Evolutionary conservation across 306 rosid species (phyloP).

Genomic region (Pyrus pyrifolia): DNA sequence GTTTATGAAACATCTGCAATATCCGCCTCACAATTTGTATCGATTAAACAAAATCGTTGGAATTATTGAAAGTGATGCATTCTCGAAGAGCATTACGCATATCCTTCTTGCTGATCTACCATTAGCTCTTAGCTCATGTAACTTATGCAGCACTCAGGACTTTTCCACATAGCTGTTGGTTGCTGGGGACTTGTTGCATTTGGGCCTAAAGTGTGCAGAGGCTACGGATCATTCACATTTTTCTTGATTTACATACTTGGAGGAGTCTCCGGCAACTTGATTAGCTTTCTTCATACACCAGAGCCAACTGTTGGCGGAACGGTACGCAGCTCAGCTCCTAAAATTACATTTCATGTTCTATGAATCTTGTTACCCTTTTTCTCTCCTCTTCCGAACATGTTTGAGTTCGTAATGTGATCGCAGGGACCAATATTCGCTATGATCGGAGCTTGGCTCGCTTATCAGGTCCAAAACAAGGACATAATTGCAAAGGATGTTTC

Average conservation of each 20-base stretch:
- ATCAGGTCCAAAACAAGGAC: slow-evolving; percentile 68
- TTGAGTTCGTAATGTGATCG: background rate
- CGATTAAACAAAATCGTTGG: too few species aligned
- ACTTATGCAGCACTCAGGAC: slow-evolving; percentile 67
- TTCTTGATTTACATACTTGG: slow-evolving; percentile 76
- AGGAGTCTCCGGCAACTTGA: slow-evolving; percentile 82
- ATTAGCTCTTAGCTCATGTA: background rate
- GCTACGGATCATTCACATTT: slow-evolving; percentile 73
- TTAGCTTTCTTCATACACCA: slow-evolving; percentile 78
- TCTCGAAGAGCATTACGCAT: too few species aligned
- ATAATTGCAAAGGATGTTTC: slow-evolving; percentile 37
- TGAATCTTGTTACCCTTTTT: background rate
- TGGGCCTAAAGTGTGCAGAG: slow-evolving; percentile 80
- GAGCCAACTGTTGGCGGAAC: slow-evolving; percentile 87
- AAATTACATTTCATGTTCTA: background rate
- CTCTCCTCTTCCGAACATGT: background rate
- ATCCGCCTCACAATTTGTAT: too few species aligned
- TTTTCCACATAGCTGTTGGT: slow-evolving; percentile 58
- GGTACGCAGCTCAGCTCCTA: slow-evolving; percentile 30
- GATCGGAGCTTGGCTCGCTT: slow-evolving; percentile 87
- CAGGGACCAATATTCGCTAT: slow-evolving; percentile 89
- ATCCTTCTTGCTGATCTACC: background rate
- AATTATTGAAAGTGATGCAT: too few species aligned
- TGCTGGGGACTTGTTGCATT: slow-evolving; percentile 58
- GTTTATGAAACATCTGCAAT: background rate